A percentile compares a stretch with the other conserved stretches of the same genome.
Conservation (phyloP, 2,329 filamentous ascomycete species). For the Parascedosporium putredinis region DNA sequence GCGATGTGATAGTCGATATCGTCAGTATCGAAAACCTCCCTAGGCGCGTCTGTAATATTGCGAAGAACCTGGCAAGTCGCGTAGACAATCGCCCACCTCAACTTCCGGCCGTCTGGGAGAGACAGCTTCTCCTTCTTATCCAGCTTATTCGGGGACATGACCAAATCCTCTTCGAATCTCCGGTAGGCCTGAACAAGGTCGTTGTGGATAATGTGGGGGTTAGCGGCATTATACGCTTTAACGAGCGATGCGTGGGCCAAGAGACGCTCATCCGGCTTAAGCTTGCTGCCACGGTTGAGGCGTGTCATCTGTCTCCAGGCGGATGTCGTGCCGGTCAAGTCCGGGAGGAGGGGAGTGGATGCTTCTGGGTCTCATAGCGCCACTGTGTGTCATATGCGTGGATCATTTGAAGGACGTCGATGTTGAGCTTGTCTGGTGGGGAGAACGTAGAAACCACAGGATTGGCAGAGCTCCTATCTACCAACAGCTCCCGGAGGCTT, state of each 20-base stretch:
- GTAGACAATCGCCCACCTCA: slow-evolving; percentile 71
- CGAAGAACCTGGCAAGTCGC: slow-evolving; percentile 61
- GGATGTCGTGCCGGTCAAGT: slow-evolving; percentile 18
- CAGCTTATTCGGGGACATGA: slow-evolving; percentile 36
- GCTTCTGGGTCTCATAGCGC: slow-evolving; percentile 46
- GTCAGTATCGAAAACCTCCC: slow-evolving; percentile 47
- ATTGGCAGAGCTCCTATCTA: slow-evolving; percentile 38
- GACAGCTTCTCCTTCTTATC: slow-evolving; percentile 44
- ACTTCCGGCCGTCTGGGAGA: slow-evolving; percentile 59
- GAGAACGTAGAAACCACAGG: slow-evolving; percentile 18
- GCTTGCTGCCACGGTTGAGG: slow-evolving; percentile 28
- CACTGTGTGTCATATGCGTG: slow-evolving; percentile 54
- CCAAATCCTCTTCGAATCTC: slow-evolving; percentile 54
- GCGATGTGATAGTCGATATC: slow-evolving; percentile 47
- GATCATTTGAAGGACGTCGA: slow-evolving; percentile 60
- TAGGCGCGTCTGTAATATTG: slow-evolving; percentile 49
- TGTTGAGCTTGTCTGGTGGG: slow-evolving; percentile 42
- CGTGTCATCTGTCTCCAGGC: slow-evolving; percentile 28
- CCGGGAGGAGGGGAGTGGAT: slow-evolving; percentile 57
- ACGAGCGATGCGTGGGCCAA: slow-evolving; percentile 42
- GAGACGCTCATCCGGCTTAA: slow-evolving; percentile 36
- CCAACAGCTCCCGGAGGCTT: slow-evolving; percentile 59
- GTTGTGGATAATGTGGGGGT: slow-evolving; percentile 29
- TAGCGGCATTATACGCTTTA: slow-evolving; percentile 36
- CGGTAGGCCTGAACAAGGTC: slow-evolving; percentile 58